Evolutionary conservation across 345 rosid genomes (phyloP).

Genomic region (Ceriops decandra): DNA sequence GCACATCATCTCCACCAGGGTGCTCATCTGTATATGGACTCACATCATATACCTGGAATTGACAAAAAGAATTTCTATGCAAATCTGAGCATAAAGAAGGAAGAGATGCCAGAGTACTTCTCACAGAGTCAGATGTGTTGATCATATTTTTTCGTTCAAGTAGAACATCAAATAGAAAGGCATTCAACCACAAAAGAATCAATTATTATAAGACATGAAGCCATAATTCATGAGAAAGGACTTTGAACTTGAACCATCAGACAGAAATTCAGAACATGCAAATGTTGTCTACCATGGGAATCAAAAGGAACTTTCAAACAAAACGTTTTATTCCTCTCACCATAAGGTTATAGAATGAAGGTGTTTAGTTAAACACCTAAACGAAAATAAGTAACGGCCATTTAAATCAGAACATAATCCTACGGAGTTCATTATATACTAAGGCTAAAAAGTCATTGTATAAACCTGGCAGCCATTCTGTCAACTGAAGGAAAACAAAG

Average conservation of each 20-base stretch:
- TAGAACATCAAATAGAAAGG: background rate
- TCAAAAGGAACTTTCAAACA: no score
- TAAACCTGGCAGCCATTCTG: background rate
- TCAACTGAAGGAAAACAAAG: background rate
- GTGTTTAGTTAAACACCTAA: no score
- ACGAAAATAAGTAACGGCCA: no score
- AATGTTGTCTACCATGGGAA: background rate
- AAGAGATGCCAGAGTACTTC: background rate
- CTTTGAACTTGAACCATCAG: background rate
- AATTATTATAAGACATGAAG: background rate
- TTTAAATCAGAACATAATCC: no score
- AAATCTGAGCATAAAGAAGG: background rate
- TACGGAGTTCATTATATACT: background rate
- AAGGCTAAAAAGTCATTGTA: background rate
- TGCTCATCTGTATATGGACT: slow-evolving; percentile 82
- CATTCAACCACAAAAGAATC: background rate
- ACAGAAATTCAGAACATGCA: background rate
- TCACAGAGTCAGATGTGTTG: background rate
- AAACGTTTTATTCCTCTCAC: no score
- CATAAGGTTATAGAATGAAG: no score
- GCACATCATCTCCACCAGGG: slow-evolving; percentile 93
- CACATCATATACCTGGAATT: slow-evolving; percentile 72
- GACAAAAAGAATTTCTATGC: background rate
- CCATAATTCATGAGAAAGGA: background rate
- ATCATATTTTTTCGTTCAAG: background rate